Evolutionary conservation across 139 green algal genomes (phyloP).

Genomic region (Pleodorina starrii): DNA sequence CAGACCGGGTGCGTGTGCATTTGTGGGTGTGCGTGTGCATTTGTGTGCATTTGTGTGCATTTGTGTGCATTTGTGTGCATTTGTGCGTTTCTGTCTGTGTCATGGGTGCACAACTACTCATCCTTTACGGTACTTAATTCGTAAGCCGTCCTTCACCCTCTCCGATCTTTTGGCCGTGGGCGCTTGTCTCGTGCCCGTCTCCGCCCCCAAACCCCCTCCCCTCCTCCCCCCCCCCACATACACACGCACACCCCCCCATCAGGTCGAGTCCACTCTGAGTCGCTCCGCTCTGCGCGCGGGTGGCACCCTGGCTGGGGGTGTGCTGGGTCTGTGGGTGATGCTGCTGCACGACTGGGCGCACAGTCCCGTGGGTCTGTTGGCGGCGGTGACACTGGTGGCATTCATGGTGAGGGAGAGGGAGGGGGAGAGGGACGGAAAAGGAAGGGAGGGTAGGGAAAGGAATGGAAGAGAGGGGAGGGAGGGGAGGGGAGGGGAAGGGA

Average conservation of each 20-base stretch:
- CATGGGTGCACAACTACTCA: too few relatives aligned
- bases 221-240: too few relatives aligned
- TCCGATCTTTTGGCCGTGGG: too few relatives aligned
- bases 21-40: not conserved
- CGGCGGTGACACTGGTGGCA: not conserved
- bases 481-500: not conserved
- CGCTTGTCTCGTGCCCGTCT: too few relatives aligned
- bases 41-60: not conserved
- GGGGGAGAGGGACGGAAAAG: too few relatives aligned
- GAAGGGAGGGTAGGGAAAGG: not conserved
- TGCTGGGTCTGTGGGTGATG: slow-evolving; percentile 26
- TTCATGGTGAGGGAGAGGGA: not conserved
- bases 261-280: slow-evolving; percentile 37
- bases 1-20: not conserved
- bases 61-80: not conserved
- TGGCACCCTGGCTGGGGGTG: slow-evolving; percentile 6
- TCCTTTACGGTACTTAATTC: too few relatives aligned
- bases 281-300: not conserved
- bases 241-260: not conserved
- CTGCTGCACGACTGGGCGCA: not conserved
- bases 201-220: too few relatives aligned
- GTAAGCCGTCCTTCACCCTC: too few relatives aligned
- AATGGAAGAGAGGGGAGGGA: too few relatives aligned
- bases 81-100: not conserved
- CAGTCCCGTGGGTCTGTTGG: not conserved